A percentile compares a stretch with the other conserved stretches of the same genome.
phyloP scores from a whole-genome alignment of 306 rosid genomes.

The Lithocarpus polystachyus region DNA sequence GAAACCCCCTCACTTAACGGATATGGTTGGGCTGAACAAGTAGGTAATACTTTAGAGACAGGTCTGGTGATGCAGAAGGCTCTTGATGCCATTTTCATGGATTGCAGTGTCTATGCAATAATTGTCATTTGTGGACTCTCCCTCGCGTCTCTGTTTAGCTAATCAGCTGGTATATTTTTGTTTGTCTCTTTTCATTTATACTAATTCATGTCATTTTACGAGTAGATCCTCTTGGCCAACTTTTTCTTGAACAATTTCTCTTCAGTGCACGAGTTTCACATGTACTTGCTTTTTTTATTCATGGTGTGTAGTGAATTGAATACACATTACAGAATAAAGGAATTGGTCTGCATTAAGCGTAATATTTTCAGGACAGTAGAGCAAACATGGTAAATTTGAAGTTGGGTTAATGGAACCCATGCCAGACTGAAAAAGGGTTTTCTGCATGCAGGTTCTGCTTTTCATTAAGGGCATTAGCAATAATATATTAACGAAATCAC shows the following conservation, averaged over 20 bases:
- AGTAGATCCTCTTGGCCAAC: neutral
- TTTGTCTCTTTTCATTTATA: neutral
- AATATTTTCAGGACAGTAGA: neutral
- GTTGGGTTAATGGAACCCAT: neutral
- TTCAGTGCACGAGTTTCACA: neutral
- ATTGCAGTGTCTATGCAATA: slow-evolving; percentile 60
- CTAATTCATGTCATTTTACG: slow-evolving; percentile 2
- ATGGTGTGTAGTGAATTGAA: neutral
- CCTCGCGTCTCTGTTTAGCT: slow-evolving; percentile 13
- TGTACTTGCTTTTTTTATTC: neutral
- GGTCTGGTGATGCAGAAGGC: slow-evolving; percentile 46
- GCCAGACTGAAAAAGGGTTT: neutral
- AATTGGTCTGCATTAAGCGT: neutral
- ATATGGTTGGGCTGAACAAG: slow-evolving; percentile 35
- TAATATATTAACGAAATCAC: neutral
- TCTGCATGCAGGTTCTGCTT: neutral
- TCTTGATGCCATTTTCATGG: slow-evolving; percentile 70
- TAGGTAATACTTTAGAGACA: slow-evolving; percentile 45
- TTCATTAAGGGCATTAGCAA: slow-evolving; percentile 1
- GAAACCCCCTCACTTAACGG: slow-evolving; percentile 14
- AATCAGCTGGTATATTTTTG: slow-evolving; percentile 13
- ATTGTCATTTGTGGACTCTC: slow-evolving; percentile 66
- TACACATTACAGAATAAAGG: neutral
- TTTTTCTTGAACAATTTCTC: slow-evolving; percentile 1
- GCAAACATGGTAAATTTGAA: neutral